A percentile compares a stretch with the other conserved stretches of the same genome.
Conservation (phyloP, 208 protist genomes). For the Crithidia sp. region DNA sequence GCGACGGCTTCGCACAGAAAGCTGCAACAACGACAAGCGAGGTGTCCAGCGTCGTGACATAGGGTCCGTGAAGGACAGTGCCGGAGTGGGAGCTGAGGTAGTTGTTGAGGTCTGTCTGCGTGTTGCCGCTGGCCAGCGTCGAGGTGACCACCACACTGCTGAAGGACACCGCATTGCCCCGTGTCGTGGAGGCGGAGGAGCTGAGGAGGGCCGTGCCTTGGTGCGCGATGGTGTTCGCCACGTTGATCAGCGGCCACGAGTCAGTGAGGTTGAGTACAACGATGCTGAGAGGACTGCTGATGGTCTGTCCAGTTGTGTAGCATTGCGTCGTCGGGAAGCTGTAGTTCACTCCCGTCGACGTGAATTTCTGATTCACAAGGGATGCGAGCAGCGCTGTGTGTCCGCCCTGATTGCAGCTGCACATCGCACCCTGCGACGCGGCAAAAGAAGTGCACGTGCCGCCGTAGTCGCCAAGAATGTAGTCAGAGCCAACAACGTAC, state of each 20-base stretch:
- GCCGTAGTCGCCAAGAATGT: slow-evolving; percentile 66
- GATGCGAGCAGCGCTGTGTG: slow-evolving; percentile 8
- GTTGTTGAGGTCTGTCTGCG: neutral
- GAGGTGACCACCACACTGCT: neutral
- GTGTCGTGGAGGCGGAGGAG: neutral
- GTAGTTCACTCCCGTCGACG: neutral
- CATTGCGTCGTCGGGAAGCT: slow-evolving; percentile 15
- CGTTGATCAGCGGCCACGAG: neutral
- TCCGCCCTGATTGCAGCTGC: slow-evolving; percentile 44
- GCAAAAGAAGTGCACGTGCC: slow-evolving; percentile 22
- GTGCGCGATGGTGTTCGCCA: neutral
- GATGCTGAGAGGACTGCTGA: slow-evolving; percentile 3
- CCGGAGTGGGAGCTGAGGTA: neutral
- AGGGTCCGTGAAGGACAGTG: neutral
- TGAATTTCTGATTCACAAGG: neutral
- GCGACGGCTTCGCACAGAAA: slow-evolving; percentile 14
- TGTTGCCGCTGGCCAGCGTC: neutral
- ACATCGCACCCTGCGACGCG: slow-evolving; percentile 33
- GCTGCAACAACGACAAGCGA: slow-evolving; percentile 34
- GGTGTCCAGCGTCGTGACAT: neutral
- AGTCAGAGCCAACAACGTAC: slow-evolving; percentile 57
- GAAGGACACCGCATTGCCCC: neutral
- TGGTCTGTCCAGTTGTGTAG: neutral
- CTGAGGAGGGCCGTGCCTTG: neutral
- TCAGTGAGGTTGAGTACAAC: slow-evolving; percentile 10